Base-by-base conservation (phyloP, 1,284 basidiomycete species). In the Ganoderma sinense region DNA sequence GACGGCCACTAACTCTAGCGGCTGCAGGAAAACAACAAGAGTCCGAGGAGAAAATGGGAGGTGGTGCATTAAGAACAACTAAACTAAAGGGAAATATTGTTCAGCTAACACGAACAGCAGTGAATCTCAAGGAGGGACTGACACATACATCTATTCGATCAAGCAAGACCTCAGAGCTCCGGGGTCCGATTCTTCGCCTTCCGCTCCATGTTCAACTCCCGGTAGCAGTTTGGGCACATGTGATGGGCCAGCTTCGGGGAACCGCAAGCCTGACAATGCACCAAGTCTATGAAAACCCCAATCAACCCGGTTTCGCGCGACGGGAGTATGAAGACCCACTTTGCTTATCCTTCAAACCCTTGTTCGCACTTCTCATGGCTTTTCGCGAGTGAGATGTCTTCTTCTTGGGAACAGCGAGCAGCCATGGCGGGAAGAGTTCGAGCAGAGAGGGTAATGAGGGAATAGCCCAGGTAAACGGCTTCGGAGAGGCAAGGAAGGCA, bases 331-430 rank as follows among this genome's bases (percentile, higher is more conserved):
- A 6, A 20, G 0, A 85, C 93, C 74, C 78, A 96, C 97, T 97
- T 68, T 91, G 90, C 80, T 97, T 96, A 82, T 98, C 97, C 82
- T 97, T 97, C 76, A 98, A 83, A 0, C 97, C 97, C 83, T 99
- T 99, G 82, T 97, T 96, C 4, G 97, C 94, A 68, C 90, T 90
- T 39, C 97, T 88, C 97, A 98, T 98, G n/a, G 92, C 89, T 82
- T 99, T 99, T 62, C 95, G 87, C 39, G 95, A 97, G 81, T 98
- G 97, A 0, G 96, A 96, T 11, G 91, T 89, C 84, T 98, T 98
- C 82, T 93, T 94, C 84, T 99, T 99, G 20, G 97, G 97, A 2
- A 97, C 97, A 20, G 97, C 97, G 61, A 95, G 88, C 33, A 99
- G 82, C 77, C 98, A 90, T 1, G 96, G 89, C 31, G 97, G 96